Percentiles rank a stretch among this genome's conserved stretches.
phyloP scores from a whole-genome alignment of 1,139 yeast genomes.

The Hemisphaericaspora lyxosophila region DNA sequence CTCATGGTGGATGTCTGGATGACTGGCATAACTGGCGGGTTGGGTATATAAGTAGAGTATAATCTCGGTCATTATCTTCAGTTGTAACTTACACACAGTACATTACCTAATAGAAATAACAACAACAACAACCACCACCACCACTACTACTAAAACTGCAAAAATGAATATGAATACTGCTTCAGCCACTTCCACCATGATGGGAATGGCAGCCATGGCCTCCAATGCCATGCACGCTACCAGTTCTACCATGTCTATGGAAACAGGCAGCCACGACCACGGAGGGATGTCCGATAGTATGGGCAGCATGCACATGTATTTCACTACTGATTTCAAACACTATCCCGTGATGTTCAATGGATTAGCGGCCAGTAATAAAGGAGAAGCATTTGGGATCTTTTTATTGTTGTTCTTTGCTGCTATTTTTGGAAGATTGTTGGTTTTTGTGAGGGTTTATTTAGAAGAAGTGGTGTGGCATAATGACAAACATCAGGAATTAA shows the following conservation, averaged over 20 bases:
- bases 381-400: slow-evolving; percentile 71
- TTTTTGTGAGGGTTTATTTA: slow-evolving; percentile 58
- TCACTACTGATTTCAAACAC: slow-evolving; percentile 48
- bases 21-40: no score
- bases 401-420: slow-evolving; percentile 57
- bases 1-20: no score
- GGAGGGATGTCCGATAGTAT: slow-evolving; percentile 16
- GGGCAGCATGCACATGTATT: slow-evolving; percentile 53
- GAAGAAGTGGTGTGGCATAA: slow-evolving; percentile 63
- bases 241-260: slow-evolving; percentile 16
- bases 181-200: background rate
- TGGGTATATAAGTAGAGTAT: no score
- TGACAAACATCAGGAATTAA: slow-evolving; percentile 26
- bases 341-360: slow-evolving; percentile 63
- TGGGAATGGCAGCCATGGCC: background rate
- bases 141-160: no score
- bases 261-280: slow-evolving; percentile 22
- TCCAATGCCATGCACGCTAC: background rate
- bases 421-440: slow-evolving; percentile 56
- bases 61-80: no score
- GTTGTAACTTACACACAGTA: no score
- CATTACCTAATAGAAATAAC: no score
- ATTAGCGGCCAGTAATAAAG: slow-evolving; percentile 53
- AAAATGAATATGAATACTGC: background rate
- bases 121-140: no score